These are phyloP conservation scores for Piper longum DNA, from an alignment of 164 flowering plant species.

Conservation along the genomic window DNA sequence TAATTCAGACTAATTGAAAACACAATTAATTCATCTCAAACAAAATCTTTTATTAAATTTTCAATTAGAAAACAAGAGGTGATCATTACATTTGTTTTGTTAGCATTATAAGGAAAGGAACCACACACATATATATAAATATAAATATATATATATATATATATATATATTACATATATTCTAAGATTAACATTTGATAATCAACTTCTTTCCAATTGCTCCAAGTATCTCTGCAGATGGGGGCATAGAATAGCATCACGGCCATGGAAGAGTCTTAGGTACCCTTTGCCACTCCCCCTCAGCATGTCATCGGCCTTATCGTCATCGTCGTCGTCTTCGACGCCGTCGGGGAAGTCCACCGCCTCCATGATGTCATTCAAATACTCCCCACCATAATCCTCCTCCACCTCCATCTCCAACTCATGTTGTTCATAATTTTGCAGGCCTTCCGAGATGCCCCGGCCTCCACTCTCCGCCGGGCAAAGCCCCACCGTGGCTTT, in stretches of 20 bases:
- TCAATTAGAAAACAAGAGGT: no score
- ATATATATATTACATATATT: no score
- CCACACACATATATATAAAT: no score
- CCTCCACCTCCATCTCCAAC: not conserved
- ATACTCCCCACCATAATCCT: not conserved
- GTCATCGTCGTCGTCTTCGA: not conserved
- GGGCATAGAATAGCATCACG: not conserved
- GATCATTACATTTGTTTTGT: no score
- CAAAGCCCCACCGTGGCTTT: not conserved
- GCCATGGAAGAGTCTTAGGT: not conserved
- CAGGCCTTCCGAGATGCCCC: not conserved
- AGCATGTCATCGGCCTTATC: not conserved
- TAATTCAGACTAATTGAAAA: no score
- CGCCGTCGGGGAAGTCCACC: not conserved
- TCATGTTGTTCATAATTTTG: no score
- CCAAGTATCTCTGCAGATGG: not conserved
- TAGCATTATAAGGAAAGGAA: no score
- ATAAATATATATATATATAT: no score
- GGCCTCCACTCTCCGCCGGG: not conserved
- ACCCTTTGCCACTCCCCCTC: not conserved
- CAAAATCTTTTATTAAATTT: no score
- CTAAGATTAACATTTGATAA: no score
- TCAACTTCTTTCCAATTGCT: not conserved
- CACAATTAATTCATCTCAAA: no score
- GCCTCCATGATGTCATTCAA: not conserved